phyloP scores from a whole-genome alignment of 441 rosid species.

The Populus trichocarpa region DNA sequence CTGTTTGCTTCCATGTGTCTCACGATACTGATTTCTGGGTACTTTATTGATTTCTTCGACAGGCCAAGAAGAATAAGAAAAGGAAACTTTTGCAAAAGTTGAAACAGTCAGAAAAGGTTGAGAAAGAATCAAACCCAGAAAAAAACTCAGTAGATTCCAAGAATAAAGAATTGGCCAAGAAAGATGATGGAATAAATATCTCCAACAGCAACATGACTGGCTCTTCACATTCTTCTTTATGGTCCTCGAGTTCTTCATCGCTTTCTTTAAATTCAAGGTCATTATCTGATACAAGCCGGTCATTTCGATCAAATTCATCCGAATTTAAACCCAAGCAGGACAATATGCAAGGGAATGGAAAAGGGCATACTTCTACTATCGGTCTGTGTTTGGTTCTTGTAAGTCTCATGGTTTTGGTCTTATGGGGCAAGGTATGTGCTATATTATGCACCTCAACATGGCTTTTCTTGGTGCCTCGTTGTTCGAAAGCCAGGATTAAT shows the following conservation, averaged over 20 bases:
- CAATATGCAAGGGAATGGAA: conserved; percentile 1
- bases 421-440: conserved; percentile 54
- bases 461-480: conserved; percentile 28
- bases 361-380: conserved; percentile 3
- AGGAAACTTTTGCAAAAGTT: conserved; percentile 8
- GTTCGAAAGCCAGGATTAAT: not conserved
- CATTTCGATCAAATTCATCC: not conserved
- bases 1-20: too few relatives aligned
- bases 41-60: not conserved
- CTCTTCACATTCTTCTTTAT: not conserved
- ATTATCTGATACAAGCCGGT: not conserved
- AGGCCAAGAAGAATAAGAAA: conserved; percentile 38
- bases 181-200: not conserved
- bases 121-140: not conserved
- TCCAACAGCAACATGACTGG: not conserved
- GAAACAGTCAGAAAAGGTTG: not conserved
- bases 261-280: conserved; percentile 12
- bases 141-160: not conserved
- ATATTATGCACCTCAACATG: conserved; percentile 46
- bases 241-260: conserved; percentile 7
- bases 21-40: not conserved
- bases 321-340: conserved; percentile 2
- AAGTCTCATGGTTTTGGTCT: conserved; percentile 30
- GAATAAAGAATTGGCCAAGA: not conserved
- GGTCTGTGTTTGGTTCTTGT: conserved; percentile 28